A percentile compares a stretch with the other conserved stretches of the same genome.
These are phyloP conservation scores for Fusarium sp. DNA, from an alignment of 2,329 filamentous ascomycete species.

Conservation along the genomic window DNA sequence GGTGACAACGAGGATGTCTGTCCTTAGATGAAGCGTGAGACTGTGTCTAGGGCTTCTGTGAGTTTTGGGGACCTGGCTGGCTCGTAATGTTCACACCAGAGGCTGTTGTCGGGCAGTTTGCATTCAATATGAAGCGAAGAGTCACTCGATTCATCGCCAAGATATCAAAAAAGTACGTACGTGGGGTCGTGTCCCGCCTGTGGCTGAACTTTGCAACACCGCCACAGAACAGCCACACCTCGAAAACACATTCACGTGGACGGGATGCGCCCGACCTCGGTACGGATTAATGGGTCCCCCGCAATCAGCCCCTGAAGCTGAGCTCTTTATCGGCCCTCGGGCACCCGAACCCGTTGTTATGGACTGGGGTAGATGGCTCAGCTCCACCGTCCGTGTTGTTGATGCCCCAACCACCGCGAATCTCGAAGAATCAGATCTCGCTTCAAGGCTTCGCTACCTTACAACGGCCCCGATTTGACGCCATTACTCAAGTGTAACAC, in stretches of 20 bases:
- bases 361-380: conserved; percentile 47
- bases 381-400: conserved; percentile 49
- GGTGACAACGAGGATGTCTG: background rate
- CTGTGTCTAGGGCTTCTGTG: background rate
- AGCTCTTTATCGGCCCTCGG: conserved; percentile 45
- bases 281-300: conserved; percentile 47
- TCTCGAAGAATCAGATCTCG: conserved; percentile 43
- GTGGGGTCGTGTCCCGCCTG: conserved; percentile 43
- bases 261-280: conserved; percentile 38
- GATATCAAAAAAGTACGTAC: conserved; percentile 46
- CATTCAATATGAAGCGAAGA: conserved; percentile 43
- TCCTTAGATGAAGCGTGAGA: background rate
- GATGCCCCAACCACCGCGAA: conserved; percentile 50
- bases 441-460: conserved; percentile 32
- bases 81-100: conserved; percentile 12
- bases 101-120: conserved; percentile 37
- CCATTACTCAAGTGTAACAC: conserved; percentile 15
- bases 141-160: conserved; percentile 47
- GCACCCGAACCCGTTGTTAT: conserved; percentile 42
- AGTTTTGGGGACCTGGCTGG: background rate
- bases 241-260: conserved; percentile 39
- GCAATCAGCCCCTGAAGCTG: conserved; percentile 45
- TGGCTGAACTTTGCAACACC: conserved; percentile 30
- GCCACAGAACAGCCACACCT: conserved; percentile 27
- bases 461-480: conserved; percentile 23